Conservation (phyloP, 306 rosid genomes). For the Vicia villosa region DNA sequence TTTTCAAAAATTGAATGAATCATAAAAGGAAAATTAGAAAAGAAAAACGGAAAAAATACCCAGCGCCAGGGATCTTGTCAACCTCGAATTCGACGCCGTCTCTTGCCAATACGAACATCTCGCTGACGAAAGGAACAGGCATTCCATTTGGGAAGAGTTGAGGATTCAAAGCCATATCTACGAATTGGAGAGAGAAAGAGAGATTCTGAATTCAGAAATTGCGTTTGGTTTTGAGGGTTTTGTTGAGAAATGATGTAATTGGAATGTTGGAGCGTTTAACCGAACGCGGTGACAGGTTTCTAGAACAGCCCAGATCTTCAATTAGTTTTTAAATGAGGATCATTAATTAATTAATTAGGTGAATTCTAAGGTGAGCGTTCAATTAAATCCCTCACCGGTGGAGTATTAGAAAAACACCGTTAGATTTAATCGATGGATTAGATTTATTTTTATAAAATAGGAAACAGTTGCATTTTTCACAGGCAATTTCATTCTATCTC, state of each 20-base stretch:
- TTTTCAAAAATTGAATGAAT: not conserved
- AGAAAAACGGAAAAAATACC: conserved; percentile 16
- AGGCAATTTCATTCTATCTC: no score
- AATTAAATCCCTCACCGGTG: no score
- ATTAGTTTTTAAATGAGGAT: no score
- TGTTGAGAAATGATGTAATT: not conserved
- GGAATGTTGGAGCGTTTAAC: not conserved
- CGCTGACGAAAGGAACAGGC: conserved; percentile 87
- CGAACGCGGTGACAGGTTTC: not conserved
- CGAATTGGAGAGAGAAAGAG: no score
- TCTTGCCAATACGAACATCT: conserved; percentile 90
- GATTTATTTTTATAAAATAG: no score
- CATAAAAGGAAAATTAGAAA: not conserved
- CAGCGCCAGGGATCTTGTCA: conserved; percentile 93
- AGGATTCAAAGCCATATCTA: conserved; percentile 78
- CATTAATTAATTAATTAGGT: no score
- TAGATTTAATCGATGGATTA: no score
- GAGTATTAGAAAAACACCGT: no score
- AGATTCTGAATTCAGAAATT: not conserved
- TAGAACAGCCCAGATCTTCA: conserved; percentile 10
- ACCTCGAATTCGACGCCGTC: conserved; percentile 92
- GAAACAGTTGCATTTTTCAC: no score
- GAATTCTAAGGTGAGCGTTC: no score
- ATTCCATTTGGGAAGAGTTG: conserved; percentile 75
- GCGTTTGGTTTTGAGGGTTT: not conserved